A percentile compares a stretch with the other conserved stretches of the same genome.
Conservation (phyloP, 2,329 filamentous ascomycete genomes). For the Shiraia sp. region DNA sequence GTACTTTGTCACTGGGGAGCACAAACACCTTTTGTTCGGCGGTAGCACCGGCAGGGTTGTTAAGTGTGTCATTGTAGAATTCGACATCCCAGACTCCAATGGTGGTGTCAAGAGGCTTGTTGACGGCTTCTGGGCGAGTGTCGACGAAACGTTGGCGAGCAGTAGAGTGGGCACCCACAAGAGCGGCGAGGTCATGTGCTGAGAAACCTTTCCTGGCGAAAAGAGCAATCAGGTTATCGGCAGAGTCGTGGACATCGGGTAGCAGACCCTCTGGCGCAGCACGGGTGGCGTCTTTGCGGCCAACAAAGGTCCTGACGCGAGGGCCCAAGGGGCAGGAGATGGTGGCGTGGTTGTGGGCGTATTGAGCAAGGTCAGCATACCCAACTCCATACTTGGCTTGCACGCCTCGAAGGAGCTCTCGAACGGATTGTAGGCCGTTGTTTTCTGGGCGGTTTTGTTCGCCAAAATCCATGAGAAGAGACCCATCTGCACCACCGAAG, state of each 20-base stretch:
- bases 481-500: conserved; percentile 48
- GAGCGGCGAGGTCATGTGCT: conserved; percentile 55
- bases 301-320: conserved; percentile 54
- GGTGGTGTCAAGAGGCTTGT: conserved; percentile 52
- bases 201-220: conserved; percentile 58
- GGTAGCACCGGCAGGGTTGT: conserved; percentile 21
- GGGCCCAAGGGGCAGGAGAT: conserved; percentile 58
- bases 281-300: conserved; percentile 50
- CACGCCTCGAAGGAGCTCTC: conserved; percentile 43
- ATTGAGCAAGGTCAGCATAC: conserved; percentile 60
- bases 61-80: conserved; percentile 51
- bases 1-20: conserved; percentile 30
- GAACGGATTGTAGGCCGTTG: conserved; percentile 52
- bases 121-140: conserved; percentile 37
- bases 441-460: conserved; percentile 47
- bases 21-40: conserved; percentile 30
- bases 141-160: conserved; percentile 55
- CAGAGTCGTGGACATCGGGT: conserved; percentile 47
- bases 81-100: conserved; percentile 56
- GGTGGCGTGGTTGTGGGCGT: conserved; percentile 53
- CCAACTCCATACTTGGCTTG: conserved; percentile 50
- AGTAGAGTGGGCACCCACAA: conserved; percentile 59
- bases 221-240: conserved; percentile 50
- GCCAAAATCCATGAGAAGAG: conserved; percentile 43
- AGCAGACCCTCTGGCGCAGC: conserved; percentile 52